Base-by-base conservation (phyloP, 352 stramenopile species). In the Phytophthora litchii region DNA sequence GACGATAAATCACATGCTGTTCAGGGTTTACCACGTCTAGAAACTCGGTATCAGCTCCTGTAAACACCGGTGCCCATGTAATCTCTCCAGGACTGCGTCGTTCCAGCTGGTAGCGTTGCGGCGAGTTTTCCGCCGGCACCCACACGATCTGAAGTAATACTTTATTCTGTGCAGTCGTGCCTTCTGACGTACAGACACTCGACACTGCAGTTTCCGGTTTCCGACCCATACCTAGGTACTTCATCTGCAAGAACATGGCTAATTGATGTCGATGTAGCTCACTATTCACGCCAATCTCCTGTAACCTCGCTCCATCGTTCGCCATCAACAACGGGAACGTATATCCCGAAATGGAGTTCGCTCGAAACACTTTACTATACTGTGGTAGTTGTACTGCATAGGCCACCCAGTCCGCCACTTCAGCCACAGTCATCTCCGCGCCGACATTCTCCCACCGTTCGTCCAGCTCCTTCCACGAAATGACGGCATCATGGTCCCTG, bases 281-380 rank as follows among this genome's bases (percentile, higher is more conserved):
- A 12, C 75, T 86, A 1, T 77, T 70, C 13, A 95, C 71, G 17
- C 86, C 86, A 47, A 95, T 85, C 34, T 95, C 83, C 40, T 80
- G 56, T 4, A 95, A 51, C 3, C 81, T 84, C 4, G 59, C 68
- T 54, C 83, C 86, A 29, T 95, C 84, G 19, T 91, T 84, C 19
- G 88, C 83, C 86, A 95, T 95, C 17, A 95, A 66, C 52, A 95
- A 58, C 21, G 86, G 86, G 55, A 95, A 95, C 21, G 83, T 95
- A 55, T 95, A 95, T 2, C 86, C 86, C 1, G 83, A 93, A 44
- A 95, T 91, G 9, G 82, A 95, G 59, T 95, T 74, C 17, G 76
- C 54, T 32, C 79, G 82, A 55, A 95, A 92, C 14, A 90, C 66
- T 0, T 89, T 78, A 19, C 76, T 76, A 67, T 95, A 95, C 67